Evolutionary conservation across 2,329 filamentous ascomycete species (phyloP), one percentile per base, ranked within the genome.

Genomic region (Cryphonectria japonica): DNA sequence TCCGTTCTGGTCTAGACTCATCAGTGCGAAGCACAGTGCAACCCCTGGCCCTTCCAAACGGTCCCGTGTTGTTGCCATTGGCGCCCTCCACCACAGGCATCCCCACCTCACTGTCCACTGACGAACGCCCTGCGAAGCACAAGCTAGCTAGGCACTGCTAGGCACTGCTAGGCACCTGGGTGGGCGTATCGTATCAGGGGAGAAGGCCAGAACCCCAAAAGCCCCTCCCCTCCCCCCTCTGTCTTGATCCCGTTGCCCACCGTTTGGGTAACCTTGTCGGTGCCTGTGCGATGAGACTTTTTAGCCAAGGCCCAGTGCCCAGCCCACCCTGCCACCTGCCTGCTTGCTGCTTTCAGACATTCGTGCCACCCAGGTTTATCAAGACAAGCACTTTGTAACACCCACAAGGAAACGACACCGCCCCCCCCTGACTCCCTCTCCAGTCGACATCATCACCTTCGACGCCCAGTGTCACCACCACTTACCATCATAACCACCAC

Each of bases 1-100:
- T 64, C 61, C 39, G 61, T 32, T 29, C 22, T 64, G 39, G 61
- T 46, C 61, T 64, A 64, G 61, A 43, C 61, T 64, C 61, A 29
- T 13, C 37, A 43, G 60, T 62, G 60, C 34, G 29, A 34, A 62
- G 34, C 39, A 29, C 37, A 64, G 61, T 39, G 37, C 37, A 64
- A n/a, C 46, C n/a, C 46, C 46, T 50, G 46, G 22, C 3, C 57
- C 29, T 13, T 59, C 26, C 14, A 32, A 14, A 59, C 3, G 26
- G 54, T 26, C 46, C 54, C 19, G 8, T n/a, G 52, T 16, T 16
- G 4, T 19, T 59, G 54, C 54, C 59, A 39, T 61, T 61, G 59
- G 59, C 59, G 34, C 59, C 59, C 32, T 61, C 59, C 16, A 14
- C 59, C 11, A 34, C 34, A 22, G 34, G 57, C 32, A 26, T 39